phyloP scores from a whole-genome alignment of 2,329 filamentous ascomycete genomes.

The Didymella sp. region DNA sequence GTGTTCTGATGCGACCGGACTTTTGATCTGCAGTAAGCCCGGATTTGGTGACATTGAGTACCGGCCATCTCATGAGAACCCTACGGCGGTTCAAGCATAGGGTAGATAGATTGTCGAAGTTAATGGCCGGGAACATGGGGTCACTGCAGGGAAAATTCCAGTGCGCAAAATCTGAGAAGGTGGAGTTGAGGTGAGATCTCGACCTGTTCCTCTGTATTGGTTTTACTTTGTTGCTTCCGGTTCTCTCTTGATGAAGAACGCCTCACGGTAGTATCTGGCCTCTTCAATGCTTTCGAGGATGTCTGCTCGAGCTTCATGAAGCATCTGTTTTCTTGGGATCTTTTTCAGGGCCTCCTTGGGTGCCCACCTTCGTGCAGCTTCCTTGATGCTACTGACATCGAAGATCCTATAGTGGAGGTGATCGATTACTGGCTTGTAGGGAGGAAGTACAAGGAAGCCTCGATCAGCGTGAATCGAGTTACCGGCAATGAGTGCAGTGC shows the following conservation, averaged over 20 bases:
- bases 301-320: conserved; percentile 85
- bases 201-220: neutral
- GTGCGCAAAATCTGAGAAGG: neutral
- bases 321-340: conserved; percentile 74
- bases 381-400: conserved; percentile 92
- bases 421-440: conserved; percentile 75
- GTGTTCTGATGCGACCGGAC: neutral
- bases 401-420: conserved; percentile 89
- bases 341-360: conserved; percentile 64
- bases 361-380: conserved; percentile 85
- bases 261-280: conserved; percentile 79
- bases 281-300: conserved; percentile 96
- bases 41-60: neutral
- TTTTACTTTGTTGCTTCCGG: neutral
- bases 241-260: conserved; percentile 62
- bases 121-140: neutral
- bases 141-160: neutral
- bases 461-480: conserved; percentile 93
- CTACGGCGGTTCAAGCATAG: neutral
- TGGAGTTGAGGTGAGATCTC: neutral
- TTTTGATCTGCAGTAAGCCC: neutral
- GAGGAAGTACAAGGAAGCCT: conserved; percentile 75
- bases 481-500: conserved; percentile 79
- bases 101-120: neutral
- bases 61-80: neutral